These are phyloP conservation scores for Calvatia gigantea DNA, from an alignment of 768 basidiomycete species.

Conservation along the genomic window DNA sequence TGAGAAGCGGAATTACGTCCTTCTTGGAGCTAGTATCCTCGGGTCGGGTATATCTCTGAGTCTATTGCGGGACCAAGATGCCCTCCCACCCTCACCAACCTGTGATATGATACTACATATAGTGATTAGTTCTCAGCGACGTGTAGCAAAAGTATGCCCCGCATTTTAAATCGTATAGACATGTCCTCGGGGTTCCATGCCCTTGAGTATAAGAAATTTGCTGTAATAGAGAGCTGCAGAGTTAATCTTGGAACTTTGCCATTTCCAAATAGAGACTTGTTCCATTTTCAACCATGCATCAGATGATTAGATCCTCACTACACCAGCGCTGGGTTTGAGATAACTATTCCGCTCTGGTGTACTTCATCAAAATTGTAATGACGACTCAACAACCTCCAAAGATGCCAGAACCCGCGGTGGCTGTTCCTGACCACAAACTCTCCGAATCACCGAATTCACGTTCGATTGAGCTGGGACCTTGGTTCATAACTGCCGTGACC, in stretches of 20 bases:
- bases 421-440: conserved; percentile 59
- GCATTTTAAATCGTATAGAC: too few species aligned
- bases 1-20: too few species aligned
- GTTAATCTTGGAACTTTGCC: neutral
- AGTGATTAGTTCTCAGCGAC: too few species aligned
- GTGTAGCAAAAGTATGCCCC: too few species aligned
- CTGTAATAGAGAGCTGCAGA: too few species aligned
- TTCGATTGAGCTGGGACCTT: conserved; percentile 62
- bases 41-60: too few species aligned
- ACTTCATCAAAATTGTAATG: neutral
- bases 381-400: neutral
- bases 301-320: neutral
- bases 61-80: too few species aligned
- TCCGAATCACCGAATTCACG: conserved; percentile 69
- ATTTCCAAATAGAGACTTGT: neutral
- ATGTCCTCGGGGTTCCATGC: too few species aligned
- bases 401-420: conserved; percentile 23
- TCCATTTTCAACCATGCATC: neutral
- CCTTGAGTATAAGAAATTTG: neutral
- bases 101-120: too few species aligned
- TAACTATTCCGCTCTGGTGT: neutral
- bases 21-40: too few species aligned
- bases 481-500: conserved; percentile 69
- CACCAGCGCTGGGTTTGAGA: neutral
- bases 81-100: too few species aligned